Evolutionary conservation across 2,329 filamentous ascomycete genomes (phyloP).

Genomic region (Tolypocladium ophioglossoides): DNA sequence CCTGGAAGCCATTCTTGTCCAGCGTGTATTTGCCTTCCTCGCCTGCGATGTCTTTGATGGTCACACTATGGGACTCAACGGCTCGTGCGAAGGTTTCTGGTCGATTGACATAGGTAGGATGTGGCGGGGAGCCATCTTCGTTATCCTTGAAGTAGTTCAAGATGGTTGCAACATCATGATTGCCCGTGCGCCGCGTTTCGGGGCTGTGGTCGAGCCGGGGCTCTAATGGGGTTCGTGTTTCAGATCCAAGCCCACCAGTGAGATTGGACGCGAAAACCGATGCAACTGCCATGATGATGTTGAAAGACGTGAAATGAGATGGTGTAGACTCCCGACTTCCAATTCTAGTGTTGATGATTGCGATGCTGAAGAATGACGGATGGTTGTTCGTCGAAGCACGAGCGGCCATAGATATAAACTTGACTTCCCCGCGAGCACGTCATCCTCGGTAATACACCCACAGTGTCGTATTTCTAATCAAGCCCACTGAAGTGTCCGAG

Average conservation of each 20-base stretch:
- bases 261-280: no score
- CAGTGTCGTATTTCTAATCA: conserved; percentile 14
- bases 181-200: neutral
- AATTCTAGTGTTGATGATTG: no score
- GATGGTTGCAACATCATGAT: conserved; percentile 20
- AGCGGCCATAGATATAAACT: neutral
- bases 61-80: conserved; percentile 13
- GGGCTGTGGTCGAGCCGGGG: no score
- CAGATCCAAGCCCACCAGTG: no score
- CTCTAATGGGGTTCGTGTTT: no score
- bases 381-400: no score
- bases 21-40: conserved; percentile 23
- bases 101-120: conserved; percentile 20
- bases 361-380: no score
- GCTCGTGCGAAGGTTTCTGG: conserved; percentile 24
- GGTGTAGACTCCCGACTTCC: no score
- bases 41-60: conserved; percentile 24
- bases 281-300: no score
- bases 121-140: conserved; percentile 29
- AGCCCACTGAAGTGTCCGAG: neutral
- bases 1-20: conserved; percentile 28
- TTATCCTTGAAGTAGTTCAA: conserved; percentile 29
- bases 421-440: conserved; percentile 11
- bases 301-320: no score
- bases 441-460: conserved; percentile 7